A percentile compares a stretch with the other conserved stretches of the same genome.
These are phyloP conservation scores for Sclerotinia subarctica DNA, from an alignment of 2,329 filamentous ascomycete genomes.

Conservation along the genomic window DNA sequence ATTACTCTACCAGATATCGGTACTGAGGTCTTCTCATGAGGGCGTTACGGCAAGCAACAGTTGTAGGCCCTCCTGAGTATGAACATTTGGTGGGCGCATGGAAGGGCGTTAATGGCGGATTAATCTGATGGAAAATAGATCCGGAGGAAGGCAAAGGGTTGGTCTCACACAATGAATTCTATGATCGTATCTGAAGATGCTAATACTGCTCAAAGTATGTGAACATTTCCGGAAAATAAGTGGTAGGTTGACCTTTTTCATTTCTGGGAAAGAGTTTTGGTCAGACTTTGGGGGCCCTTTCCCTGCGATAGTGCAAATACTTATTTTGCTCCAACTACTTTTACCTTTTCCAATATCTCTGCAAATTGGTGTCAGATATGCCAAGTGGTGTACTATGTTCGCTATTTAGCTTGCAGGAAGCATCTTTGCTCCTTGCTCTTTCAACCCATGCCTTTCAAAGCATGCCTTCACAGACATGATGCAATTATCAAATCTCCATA, in stretches of 20 bases:
- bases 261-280: neutral
- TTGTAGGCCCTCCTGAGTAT: neutral
- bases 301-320: neutral
- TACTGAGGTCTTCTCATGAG: conserved; percentile 46
- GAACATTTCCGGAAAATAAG: neutral
- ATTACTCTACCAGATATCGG: conserved; percentile 66
- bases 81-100: neutral
- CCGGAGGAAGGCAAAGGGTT: conserved; percentile 36
- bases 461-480: no score
- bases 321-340: neutral
- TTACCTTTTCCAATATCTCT: neutral
- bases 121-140: conserved; percentile 12
- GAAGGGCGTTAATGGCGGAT: conserved; percentile 20
- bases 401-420: neutral
- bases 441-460: neutral
- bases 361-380: neutral
- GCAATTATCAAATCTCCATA: neutral
- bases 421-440: no score
- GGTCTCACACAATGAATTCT: conserved; percentile 38
- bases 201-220: conserved; percentile 28
- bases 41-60: neutral
- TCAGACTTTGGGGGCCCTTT: neutral
- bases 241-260: neutral
- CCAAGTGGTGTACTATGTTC: neutral
- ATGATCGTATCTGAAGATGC: conserved; percentile 26